A percentile compares a stretch with the other conserved stretches of the same genome.
Evolutionary conservation across 2,329 filamentous ascomycete genomes (phyloP).

Genomic region (Metarhizium guizhouense): DNA sequence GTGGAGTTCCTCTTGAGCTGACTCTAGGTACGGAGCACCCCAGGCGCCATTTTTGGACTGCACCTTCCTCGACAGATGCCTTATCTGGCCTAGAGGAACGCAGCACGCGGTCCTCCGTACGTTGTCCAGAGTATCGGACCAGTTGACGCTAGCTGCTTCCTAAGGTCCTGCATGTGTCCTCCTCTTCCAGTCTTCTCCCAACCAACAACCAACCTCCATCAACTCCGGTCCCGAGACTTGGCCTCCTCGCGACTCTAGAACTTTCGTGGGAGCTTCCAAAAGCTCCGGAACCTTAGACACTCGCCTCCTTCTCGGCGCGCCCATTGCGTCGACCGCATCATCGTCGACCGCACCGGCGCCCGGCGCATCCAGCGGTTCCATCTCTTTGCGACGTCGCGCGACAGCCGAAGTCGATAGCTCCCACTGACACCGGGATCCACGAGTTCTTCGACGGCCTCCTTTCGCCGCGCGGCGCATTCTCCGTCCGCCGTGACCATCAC

Average conservation of each 20-base stretch:
- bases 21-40: too few relatives aligned
- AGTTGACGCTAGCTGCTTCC: neutral
- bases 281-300: neutral
- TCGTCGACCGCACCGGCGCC: neutral
- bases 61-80: neutral
- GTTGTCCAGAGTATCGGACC: neutral
- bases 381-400: neutral
- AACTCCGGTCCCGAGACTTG: neutral
- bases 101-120: neutral
- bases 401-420: neutral
- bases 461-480: neutral
- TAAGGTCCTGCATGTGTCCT: too few relatives aligned
- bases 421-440: neutral
- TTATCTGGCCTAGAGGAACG: neutral
- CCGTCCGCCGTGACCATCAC: neutral
- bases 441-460: neutral
- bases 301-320: neutral
- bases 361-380: neutral
- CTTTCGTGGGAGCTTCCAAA: neutral
- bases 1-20: too few relatives aligned
- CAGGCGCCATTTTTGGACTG: too few relatives aligned
- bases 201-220: constrained; percentile 1
- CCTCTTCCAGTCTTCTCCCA: neutral
- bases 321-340: neutral
- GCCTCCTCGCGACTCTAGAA: neutral